These are phyloP conservation scores for Chamaecyparis obtusa DNA, from an alignment of 75 land plant genomes.

Conservation along the genomic window DNA sequence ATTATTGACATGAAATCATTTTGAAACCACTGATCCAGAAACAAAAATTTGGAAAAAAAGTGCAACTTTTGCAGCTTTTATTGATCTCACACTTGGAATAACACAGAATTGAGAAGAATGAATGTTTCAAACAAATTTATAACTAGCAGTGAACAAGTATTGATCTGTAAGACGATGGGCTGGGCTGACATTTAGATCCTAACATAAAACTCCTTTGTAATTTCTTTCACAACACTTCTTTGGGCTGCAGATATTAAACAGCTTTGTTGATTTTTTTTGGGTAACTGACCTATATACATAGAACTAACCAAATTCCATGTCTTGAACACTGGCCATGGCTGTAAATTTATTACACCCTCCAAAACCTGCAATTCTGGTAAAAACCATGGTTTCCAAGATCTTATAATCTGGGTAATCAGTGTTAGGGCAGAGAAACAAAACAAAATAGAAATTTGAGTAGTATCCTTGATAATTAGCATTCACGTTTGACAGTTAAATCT, in stretches of 20 bases:
- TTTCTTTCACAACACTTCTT: neutral
- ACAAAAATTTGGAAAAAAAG: neutral
- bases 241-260: neutral
- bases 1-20: neutral
- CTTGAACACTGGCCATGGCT: slow-evolving; percentile 4
- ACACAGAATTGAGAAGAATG: neutral
- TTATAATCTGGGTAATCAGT: neutral
- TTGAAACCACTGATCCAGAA: too few relatives aligned
- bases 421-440: neutral
- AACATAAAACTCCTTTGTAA: neutral
- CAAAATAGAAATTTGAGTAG: neutral
- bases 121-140: neutral
- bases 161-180: neutral
- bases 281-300: neutral
- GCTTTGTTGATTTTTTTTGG: neutral
- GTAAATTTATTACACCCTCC: slow-evolving; percentile 6
- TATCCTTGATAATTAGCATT: neutral
- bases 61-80: neutral
- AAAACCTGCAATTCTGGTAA: neutral
- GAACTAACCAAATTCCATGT: neutral
- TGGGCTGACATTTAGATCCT: neutral
- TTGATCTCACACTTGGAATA: neutral
- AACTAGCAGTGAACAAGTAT: neutral
- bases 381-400: slow-evolving; percentile 4
- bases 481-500: neutral